Percentiles rank a stretch among this genome's conserved stretches.
phyloP scores from a whole-genome alignment of 2,329 filamentous ascomycete species.

The Cucurbitaria berberidis region DNA sequence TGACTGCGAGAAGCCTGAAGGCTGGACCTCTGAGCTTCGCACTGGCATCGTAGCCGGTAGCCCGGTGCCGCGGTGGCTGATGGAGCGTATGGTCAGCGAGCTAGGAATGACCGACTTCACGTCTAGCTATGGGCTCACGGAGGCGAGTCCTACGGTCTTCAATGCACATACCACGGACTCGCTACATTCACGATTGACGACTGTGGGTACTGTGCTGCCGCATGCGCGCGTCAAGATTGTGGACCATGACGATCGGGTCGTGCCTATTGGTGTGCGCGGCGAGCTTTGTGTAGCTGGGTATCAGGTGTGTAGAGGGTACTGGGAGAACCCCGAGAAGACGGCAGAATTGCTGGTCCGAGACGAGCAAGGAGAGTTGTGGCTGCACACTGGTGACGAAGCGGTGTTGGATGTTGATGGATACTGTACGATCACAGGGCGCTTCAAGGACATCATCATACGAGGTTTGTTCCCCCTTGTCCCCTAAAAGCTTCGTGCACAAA shows the following conservation, averaged over 20 bases:
- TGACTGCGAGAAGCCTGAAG: slow-evolving; percentile 53
- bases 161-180: slow-evolving; percentile 78
- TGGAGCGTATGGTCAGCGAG: slow-evolving; percentile 72
- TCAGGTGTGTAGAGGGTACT: slow-evolving; percentile 70
- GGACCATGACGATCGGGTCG: slow-evolving; percentile 67
- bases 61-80: slow-evolving; percentile 75
- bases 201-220: slow-evolving; percentile 77
- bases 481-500: neutral
- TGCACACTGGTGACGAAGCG: slow-evolving; percentile 50
- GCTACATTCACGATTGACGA: slow-evolving; percentile 69
- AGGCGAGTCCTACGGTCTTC: slow-evolving; percentile 81
- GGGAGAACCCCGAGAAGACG: slow-evolving; percentile 75
- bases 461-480: slow-evolving; percentile 48
- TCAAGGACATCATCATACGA: slow-evolving; percentile 81
- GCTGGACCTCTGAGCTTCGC: slow-evolving; percentile 59
- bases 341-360: slow-evolving; percentile 73
- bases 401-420: slow-evolving; percentile 58
- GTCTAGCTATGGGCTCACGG: slow-evolving; percentile 67
- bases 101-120: slow-evolving; percentile 78
- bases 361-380: slow-evolving; percentile 57
- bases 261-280: slow-evolving; percentile 71
- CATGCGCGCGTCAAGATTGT: slow-evolving; percentile 78
- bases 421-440: slow-evolving; percentile 74
- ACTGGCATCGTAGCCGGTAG: slow-evolving; percentile 82
- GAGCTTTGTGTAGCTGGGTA: slow-evolving; percentile 82